Percentiles rank a stretch among this genome's conserved stretches.
Evolutionary conservation across 805 yeast species (phyloP).

Genomic region (Wickerhamiella lipophila): DNA sequence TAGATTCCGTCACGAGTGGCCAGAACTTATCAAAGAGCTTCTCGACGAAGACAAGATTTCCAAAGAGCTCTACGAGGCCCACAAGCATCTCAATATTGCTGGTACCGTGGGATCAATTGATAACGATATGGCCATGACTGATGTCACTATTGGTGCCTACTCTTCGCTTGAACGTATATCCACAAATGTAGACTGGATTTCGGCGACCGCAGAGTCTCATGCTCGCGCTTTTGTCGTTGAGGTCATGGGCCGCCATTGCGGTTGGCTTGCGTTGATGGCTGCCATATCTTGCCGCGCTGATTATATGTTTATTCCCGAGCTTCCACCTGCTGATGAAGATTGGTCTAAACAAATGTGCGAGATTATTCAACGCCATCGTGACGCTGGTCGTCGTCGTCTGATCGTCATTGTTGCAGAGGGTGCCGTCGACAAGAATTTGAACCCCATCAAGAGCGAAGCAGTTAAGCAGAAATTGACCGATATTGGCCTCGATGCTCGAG

Average conservation of each 20-base stretch:
- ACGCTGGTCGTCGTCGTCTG: constrained; percentile 82
- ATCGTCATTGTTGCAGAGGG: constrained; percentile 98
- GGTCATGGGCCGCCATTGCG: constrained; percentile 99
- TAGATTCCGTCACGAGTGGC: constrained; percentile 89
- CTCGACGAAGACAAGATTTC: constrained; percentile 44
- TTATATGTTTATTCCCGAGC: constrained; percentile 85
- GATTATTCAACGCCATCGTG: constrained; percentile 67
- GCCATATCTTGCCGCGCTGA: constrained; percentile 96
- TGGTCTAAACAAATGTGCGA: constrained; percentile 76
- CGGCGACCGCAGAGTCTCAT: constrained; percentile 94
- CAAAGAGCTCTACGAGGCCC: constrained; percentile 43
- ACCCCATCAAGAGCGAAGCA: constrained; percentile 65
- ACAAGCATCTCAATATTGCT: constrained; percentile 67
- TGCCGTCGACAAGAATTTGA: constrained; percentile 71
- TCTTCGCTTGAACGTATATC: constrained; percentile 88
- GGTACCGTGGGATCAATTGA: constrained; percentile 96
- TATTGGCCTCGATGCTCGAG: constrained; percentile 84
- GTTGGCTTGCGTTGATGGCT: constrained; percentile 96
- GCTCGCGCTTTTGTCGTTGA: constrained; percentile 95
- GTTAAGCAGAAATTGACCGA: constrained; percentile 75
- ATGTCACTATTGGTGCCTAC: constrained; percentile 91
- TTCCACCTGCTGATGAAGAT: constrained; percentile 58
- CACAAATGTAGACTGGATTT: constrained; percentile 89
- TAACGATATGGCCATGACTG: constrained; percentile 95
- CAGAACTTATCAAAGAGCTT: constrained; percentile 66